phyloP scores from a whole-genome alignment of 805 yeast genomes.

The Monosporozyma yasuniensis region DNA sequence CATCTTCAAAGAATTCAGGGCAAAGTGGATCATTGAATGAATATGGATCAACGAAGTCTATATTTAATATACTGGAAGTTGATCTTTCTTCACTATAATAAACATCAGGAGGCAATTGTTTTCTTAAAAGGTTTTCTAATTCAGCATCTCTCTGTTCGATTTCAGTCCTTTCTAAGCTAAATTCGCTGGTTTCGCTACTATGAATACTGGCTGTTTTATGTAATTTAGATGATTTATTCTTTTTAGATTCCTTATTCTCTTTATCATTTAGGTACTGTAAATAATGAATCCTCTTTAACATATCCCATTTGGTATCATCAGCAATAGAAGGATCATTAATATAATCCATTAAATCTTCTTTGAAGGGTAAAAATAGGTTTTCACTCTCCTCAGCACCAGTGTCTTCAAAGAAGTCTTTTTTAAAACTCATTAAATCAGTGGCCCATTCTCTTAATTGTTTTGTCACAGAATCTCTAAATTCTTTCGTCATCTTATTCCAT shows the following conservation, averaged over 20 bases:
- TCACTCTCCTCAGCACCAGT: slow-evolving; percentile 16
- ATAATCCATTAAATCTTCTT: slow-evolving; percentile 48
- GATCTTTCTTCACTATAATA: neutral
- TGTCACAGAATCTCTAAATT: slow-evolving; percentile 45
- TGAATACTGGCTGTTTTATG: neutral
- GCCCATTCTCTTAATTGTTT: slow-evolving; percentile 52
- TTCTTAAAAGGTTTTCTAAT: slow-evolving; percentile 22
- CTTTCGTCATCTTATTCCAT: slow-evolving; percentile 41
- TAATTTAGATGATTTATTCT: neutral
- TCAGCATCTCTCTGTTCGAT: slow-evolving; percentile 17
- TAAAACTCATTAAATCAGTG: slow-evolving; percentile 31
- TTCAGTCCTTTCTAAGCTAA: slow-evolving; percentile 16
- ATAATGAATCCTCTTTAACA: slow-evolving; percentile 63
- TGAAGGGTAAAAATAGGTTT: slow-evolving; percentile 41
- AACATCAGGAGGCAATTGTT: slow-evolving; percentile 19
- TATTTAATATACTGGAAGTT: slow-evolving; percentile 20
- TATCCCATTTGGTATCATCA: slow-evolving; percentile 56
- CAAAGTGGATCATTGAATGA: slow-evolving; percentile 79
- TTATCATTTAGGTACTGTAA: slow-evolving; percentile 57
- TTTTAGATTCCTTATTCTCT: slow-evolving; percentile 27
- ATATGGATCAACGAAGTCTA: slow-evolving; percentile 71
- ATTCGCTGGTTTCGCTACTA: neutral
- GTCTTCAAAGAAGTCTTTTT: slow-evolving; percentile 21
- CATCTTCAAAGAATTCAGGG: slow-evolving; percentile 73
- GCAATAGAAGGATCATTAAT: slow-evolving; percentile 39